phyloP scores from a whole-genome alignment of 2,329 filamentous ascomycete genomes.

The Ampelomyces quisqualis region DNA sequence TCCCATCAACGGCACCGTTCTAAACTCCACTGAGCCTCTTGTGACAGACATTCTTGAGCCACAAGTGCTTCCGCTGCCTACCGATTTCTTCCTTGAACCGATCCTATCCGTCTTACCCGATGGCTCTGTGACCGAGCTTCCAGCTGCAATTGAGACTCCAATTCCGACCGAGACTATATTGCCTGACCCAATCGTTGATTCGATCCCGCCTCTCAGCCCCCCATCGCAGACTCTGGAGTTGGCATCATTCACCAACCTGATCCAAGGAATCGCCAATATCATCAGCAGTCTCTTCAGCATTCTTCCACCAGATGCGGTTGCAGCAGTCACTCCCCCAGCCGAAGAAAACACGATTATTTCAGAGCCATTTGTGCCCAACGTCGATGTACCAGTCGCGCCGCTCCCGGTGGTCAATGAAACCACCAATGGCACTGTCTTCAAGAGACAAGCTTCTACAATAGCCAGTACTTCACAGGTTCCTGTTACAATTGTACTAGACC shows the following conservation, averaged over 20 bases:
- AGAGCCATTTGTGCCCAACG: neutral
- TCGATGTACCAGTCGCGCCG: neutral
- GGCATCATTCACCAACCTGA: neutral
- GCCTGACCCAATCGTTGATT: neutral
- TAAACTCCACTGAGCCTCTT: neutral
- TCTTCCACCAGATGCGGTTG: neutral
- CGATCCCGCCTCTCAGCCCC: neutral
- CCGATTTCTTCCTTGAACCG: neutral
- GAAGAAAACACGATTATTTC: neutral
- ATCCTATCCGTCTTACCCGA: neutral
- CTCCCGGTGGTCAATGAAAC: neutral
- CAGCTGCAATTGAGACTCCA: neutral
- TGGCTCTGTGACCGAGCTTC: neutral
- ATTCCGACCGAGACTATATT: neutral
- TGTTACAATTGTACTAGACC: neutral
- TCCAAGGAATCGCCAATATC: neutral
- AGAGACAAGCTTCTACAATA: neutral
- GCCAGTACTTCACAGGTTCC: neutral
- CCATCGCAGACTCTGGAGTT: neutral
- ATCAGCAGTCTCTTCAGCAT: neutral
- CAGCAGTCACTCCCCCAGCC: neutral
- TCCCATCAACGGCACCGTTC: neutral
- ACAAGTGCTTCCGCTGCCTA: neutral
- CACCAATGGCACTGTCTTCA: neutral
- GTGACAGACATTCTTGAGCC: neutral